Evolutionary conservation across 1,284 basidiomycete species (phyloP).

Genomic region (Coriolopsis trogii): DNA sequence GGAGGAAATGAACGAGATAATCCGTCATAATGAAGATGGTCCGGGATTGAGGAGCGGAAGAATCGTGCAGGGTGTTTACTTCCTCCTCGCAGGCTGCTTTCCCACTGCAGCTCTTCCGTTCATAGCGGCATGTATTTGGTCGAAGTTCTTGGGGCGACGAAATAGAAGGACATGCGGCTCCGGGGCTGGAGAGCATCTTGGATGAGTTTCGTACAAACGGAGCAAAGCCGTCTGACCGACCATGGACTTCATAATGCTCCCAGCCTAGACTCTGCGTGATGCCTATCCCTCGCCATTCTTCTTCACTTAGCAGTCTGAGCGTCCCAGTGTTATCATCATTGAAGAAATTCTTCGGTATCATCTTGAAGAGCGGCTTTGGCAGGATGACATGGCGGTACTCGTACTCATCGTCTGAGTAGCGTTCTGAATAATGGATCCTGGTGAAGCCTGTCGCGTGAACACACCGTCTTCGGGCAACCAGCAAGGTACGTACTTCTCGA

Average conservation of each 20-base stretch:
- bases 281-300: constrained; percentile 95
- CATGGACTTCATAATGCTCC: constrained; percentile 98
- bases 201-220: constrained; percentile 1
- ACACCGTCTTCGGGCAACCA: not conserved
- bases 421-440: constrained; percentile 84
- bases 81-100: constrained; percentile 34
- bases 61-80: constrained; percentile 24
- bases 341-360: constrained; percentile 84
- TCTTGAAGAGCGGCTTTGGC: constrained; percentile 85
- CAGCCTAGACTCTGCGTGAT: constrained; percentile 96
- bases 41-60: constrained; percentile 8
- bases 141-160: constrained; percentile 70
- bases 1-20: constrained; percentile 7
- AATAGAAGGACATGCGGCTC: constrained; percentile 87
- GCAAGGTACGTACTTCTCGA: constrained; percentile 34
- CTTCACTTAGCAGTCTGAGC: constrained; percentile 81
- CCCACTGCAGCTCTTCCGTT: constrained; percentile 23
- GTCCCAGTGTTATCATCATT: constrained; percentile 79
- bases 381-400: constrained; percentile 94
- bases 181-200: constrained; percentile 55
- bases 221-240: constrained; percentile 45
- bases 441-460: constrained; percentile 21
- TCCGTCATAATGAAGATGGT: constrained; percentile 10
- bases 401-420: constrained; percentile 80
- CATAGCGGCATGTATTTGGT: constrained; percentile 31